Conservation (phyloP, 2,329 filamentous ascomycete genomes). For the Tolypocladium tropicale region DNA sequence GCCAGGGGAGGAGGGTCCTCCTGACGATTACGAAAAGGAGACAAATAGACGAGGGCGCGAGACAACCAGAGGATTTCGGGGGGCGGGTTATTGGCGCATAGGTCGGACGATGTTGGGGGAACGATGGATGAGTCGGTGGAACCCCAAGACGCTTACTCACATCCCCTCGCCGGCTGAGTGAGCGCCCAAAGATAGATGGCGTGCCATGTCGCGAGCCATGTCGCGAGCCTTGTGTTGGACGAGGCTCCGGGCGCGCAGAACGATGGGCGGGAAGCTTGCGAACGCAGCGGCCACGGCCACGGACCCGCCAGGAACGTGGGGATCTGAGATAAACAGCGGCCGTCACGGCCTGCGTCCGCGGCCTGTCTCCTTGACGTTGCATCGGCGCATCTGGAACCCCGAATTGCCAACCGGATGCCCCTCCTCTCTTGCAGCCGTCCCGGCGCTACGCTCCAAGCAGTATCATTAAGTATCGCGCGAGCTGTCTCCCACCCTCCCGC, state of each 20-base stretch:
- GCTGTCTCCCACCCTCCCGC: not conserved
- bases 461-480: too few relatives aligned
- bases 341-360: not conserved
- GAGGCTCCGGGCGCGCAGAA: not conserved
- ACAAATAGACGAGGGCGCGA: not conserved
- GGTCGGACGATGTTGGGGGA: not conserved
- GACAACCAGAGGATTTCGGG: not conserved
- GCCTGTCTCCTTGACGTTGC: not conserved
- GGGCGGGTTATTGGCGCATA: not conserved
- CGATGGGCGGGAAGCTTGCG: not conserved
- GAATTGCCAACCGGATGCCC: not conserved
- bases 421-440: not conserved
- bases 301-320: not conserved
- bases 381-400: not conserved
- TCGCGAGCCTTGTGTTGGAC: not conserved
- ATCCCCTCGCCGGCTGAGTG: not conserved
- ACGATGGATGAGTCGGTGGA: not conserved
- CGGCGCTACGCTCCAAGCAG: not conserved
- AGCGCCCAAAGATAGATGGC: not conserved
- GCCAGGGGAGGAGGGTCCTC: not conserved
- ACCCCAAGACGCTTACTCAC: not conserved
- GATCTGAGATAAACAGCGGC: constrained; percentile 1
- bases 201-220: not conserved
- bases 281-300: not conserved
- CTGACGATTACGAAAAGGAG: too few relatives aligned